These are phyloP conservation scores for Alternaria rosae DNA, from an alignment of 2,329 filamentous ascomycete genomes.

Conservation along the genomic window DNA sequence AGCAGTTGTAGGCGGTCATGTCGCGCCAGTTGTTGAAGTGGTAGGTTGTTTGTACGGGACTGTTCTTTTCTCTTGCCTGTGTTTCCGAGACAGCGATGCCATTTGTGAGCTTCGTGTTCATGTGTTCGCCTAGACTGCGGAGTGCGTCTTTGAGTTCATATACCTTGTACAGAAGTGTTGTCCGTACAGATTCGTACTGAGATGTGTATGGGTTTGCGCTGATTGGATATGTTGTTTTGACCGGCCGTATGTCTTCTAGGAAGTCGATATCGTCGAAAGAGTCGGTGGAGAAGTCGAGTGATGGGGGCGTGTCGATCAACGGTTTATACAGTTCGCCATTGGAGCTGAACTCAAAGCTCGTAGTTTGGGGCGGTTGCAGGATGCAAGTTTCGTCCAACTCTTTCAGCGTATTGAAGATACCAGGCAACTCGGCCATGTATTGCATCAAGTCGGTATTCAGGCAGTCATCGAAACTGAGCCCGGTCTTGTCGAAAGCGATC, in stretches of 20 bases:
- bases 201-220: neutral
- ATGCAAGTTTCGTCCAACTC: constrained; percentile 16
- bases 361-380: constrained; percentile 1
- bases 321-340: constrained; percentile 1
- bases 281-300: constrained; percentile 31
- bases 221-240: constrained; percentile 8
- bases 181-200: constrained; percentile 14
- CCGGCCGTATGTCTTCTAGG: constrained; percentile 14
- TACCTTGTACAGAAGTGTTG: constrained; percentile 32
- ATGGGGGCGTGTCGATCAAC: constrained; percentile 25
- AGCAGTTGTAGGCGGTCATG: constrained; percentile 42
- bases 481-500: constrained; percentile 44
- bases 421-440: constrained; percentile 37
- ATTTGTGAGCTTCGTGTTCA: constrained; percentile 32
- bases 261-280: constrained; percentile 22
- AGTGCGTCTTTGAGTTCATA: constrained; percentile 35
- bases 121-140: constrained; percentile 22
- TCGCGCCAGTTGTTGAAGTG: constrained; percentile 43
- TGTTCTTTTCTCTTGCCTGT: constrained; percentile 24
- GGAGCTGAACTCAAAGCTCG: constrained; percentile 10
- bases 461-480: constrained; percentile 34
- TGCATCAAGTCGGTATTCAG: constrained; percentile 40
- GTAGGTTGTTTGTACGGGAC: constrained; percentile 34
- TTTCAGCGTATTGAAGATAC: constrained; percentile 38
- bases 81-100: constrained; percentile 31